Base-by-base conservation (phyloP, 257 asterid species). In the Nicotiana attenuata region DNA sequence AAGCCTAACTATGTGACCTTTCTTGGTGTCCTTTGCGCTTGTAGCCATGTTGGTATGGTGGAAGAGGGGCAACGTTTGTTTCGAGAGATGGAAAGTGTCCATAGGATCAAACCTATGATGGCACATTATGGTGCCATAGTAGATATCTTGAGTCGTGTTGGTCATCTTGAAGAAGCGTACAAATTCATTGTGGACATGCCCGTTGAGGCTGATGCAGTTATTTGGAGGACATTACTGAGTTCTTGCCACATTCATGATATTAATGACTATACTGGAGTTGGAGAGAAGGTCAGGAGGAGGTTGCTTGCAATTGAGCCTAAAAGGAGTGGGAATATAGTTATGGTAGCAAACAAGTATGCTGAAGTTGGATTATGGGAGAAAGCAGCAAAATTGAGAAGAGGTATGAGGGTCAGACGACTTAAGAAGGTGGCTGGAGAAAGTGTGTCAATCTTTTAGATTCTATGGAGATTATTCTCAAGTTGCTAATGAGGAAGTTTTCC, bases 21-120 rank as follows among this genome's bases (percentile, higher is more conserved):
- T 84, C 97, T 91, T 7, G 97, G 98, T 38, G 91, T 91, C 73
- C 97, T 94, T 69, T 88, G 91, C 80, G 97, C 98, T 10, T 94
- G 97, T 67, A 93, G 95, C 89, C 96, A 93, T 79, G 91, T 89
- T 1, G 97, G 98, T 7, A 47, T 92, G 50, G 91, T 89, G 19
- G 88, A 88, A 73, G 91, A 91, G 1, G 97, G 97, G 35, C 56
- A 80, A 15, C 73, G 28, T 5, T 87, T 87, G 59, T 91, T 94
- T 31, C 69, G 75, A 9, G 90, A 90, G 47, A 94, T 94, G 97
- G 90, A 91, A 86, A 82, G 22, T 52, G 71, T 86, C 22, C 69
- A 91, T 52, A 82, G 81, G 83, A 90, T 92, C 81, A 90, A 92
- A 81, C 97, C 98, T 55, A 63, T 15, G 59, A 86, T 91, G 90